Percentiles rank a stretch among this genome's conserved stretches.
These are phyloP conservation scores for Botryotinia convoluta DNA, from an alignment of 2,329 filamentous ascomycete genomes.

Conservation along the genomic window DNA sequence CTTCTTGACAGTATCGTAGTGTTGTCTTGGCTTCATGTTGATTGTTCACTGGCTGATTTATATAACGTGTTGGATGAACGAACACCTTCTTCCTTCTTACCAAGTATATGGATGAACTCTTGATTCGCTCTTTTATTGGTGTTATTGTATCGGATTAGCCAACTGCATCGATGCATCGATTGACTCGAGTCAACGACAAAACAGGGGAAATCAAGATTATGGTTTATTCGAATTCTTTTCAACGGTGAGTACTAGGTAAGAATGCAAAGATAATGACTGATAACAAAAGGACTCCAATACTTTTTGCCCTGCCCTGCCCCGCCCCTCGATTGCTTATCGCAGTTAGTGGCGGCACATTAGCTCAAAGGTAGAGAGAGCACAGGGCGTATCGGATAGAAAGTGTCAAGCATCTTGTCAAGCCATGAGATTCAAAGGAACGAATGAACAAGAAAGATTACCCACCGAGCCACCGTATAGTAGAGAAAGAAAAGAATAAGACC, in stretches of 20 bases:
- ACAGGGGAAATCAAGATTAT: neutral
- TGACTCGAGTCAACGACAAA: neutral
- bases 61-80: neutral
- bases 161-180: neutral
- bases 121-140: neutral
- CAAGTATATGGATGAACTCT: neutral
- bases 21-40: neutral
- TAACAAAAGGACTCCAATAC: neutral
- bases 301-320: neutral
- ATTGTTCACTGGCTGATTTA: neutral
- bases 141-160: neutral
- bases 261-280: neutral
- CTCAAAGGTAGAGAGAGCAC: conserved; percentile 6
- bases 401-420: neutral
- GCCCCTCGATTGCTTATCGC: conserved; percentile 16
- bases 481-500: neutral
- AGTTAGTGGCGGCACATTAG: conserved; percentile 3
- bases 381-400: conserved; percentile 8
- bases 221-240: neutral
- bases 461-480: neutral
- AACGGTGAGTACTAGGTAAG: neutral
- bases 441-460: neutral
- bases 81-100: neutral
- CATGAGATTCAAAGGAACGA: conserved; percentile 5
- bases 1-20: neutral